A percentile compares a stretch with the other conserved stretches of the same genome.
These are phyloP conservation scores for Gymnopilus dilepis DNA, from an alignment of 768 basidiomycete genomes.

Conservation along the genomic window DNA sequence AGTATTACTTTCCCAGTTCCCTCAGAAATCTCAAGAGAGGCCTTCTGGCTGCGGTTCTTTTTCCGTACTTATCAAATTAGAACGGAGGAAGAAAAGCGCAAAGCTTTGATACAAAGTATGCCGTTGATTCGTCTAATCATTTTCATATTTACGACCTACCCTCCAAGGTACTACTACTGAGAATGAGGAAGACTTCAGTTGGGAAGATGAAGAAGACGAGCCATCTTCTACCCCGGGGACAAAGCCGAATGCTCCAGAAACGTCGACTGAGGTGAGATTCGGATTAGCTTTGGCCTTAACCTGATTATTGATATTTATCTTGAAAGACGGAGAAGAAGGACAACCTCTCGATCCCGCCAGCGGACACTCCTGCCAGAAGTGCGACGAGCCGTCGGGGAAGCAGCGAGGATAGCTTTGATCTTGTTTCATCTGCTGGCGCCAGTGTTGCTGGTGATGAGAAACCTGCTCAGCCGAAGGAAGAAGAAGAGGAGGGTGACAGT, in stretches of 20 bases:
- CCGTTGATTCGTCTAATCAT: conserved; percentile 17
- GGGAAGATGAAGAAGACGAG: conserved; percentile 96
- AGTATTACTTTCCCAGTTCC: conserved; percentile 57
- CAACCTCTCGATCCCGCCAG: conserved; percentile 29
- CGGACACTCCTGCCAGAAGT: conserved; percentile 39
- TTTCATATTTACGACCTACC: neutral
- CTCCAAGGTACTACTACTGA: conserved; percentile 51
- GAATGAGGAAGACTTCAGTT: conserved; percentile 88
- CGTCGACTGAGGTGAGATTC: conserved; percentile 15
- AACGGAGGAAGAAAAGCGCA: conserved; percentile 78
- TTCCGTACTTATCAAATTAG: conserved; percentile 86
- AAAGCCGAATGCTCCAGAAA: conserved; percentile 15
- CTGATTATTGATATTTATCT: too few species aligned
- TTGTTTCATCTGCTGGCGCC: conserved; percentile 61
- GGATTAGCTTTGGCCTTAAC: too few species aligned
- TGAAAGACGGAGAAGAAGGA: conserved; percentile 21
- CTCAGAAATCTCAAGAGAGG: conserved; percentile 58
- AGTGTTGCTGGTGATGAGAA: conserved; percentile 48
- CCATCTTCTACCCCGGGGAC: conserved; percentile 16
- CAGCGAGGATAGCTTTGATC: conserved; percentile 72
- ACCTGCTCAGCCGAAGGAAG: conserved; percentile 33
- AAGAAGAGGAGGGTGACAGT: conserved; percentile 55
- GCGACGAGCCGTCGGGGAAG: conserved; percentile 55
- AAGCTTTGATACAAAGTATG: conserved; percentile 75
- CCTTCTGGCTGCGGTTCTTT: conserved; percentile 90